These are phyloP conservation scores for Neurospora tetrasperma DNA, from an alignment of 495 filamentous ascomycete species.

Conservation along the genomic window DNA sequence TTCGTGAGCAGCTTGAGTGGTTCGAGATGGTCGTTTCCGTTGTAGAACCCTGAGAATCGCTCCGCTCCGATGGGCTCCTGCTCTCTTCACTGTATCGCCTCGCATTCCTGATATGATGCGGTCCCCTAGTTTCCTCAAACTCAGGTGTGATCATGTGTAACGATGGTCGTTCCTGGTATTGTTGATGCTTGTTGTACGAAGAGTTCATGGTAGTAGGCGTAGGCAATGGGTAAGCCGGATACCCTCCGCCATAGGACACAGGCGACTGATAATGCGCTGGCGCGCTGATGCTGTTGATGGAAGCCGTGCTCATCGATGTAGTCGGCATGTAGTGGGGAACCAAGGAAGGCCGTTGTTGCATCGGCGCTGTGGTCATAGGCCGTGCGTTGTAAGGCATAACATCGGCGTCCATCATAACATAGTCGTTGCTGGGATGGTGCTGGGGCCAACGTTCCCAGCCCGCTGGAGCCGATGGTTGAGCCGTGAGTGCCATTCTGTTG, in stretches of 20 bases:
- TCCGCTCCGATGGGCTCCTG: constrained; percentile 29
- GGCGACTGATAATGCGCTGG: constrained; percentile 22
- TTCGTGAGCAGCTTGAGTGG: constrained; percentile 12
- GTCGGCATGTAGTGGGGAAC: constrained; percentile 25
- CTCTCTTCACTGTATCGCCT: constrained; percentile 12
- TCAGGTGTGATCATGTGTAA: constrained; percentile 12
- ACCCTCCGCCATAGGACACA: constrained; percentile 21
- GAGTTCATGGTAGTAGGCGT: constrained; percentile 11
- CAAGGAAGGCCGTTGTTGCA: constrained; percentile 19
- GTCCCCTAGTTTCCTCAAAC: background rate
- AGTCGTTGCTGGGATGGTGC: constrained; percentile 23
- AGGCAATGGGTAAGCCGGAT: constrained; percentile 24
- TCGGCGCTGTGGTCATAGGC: constrained; percentile 14
- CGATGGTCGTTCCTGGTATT: constrained; percentile 23
- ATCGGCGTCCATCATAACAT: constrained; percentile 27
- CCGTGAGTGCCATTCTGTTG: constrained; percentile 30
- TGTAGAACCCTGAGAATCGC: constrained; percentile 21
- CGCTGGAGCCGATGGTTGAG: constrained; percentile 19
- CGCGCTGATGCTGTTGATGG: constrained; percentile 25
- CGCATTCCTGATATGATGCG: constrained; percentile 9
- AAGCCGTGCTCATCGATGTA: constrained; percentile 23
- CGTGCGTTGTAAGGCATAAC: constrained; percentile 28
- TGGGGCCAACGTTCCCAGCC: constrained; percentile 36
- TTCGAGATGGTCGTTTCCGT: constrained; percentile 5
- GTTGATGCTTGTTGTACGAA: constrained; percentile 29